Conservation (phyloP, 768 basidiomycete genomes). For the Leccinum variicolor region DNA sequence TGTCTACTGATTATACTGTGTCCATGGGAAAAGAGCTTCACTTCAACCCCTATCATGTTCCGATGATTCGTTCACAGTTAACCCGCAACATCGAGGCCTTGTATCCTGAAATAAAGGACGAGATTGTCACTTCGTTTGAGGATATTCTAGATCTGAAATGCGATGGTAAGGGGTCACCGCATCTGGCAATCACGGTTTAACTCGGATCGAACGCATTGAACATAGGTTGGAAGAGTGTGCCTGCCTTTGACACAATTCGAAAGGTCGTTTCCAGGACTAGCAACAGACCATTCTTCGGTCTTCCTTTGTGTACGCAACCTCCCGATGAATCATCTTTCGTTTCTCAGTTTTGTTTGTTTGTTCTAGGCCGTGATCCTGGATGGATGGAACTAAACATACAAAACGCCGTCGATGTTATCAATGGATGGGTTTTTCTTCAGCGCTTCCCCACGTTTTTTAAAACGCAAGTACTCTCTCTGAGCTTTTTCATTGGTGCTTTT, state of each 20-base stretch:
- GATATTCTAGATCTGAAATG: constrained; percentile 31
- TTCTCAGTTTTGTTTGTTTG: not conserved
- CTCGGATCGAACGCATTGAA: not conserved
- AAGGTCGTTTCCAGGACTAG: not conserved
- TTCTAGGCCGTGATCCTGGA: not conserved
- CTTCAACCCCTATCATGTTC: constrained; percentile 19
- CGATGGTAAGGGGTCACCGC: not conserved
- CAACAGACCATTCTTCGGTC: not conserved
- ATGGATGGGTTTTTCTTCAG: not conserved
- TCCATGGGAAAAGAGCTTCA: constrained; percentile 20
- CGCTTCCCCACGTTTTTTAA: not conserved
- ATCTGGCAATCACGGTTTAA: not conserved
- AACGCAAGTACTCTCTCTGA: not conserved
- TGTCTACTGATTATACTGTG: constrained; percentile 9
- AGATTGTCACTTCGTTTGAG: constrained; percentile 39
- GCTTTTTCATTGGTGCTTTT: not conserved
- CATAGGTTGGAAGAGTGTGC: not conserved
- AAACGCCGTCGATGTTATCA: not conserved
- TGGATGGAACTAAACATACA: not conserved
- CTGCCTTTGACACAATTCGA: not conserved
- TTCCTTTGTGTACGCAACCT: not conserved
- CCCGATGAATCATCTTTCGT: not conserved
- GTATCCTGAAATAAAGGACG: constrained; percentile 42
- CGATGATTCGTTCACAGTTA: constrained; percentile 27
- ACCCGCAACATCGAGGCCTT: constrained; percentile 37